Percentiles rank a stretch among this genome's conserved stretches.
Conservation (phyloP, 2,329 filamentous ascomycete species). For the Metarhizium robertsii region DNA sequence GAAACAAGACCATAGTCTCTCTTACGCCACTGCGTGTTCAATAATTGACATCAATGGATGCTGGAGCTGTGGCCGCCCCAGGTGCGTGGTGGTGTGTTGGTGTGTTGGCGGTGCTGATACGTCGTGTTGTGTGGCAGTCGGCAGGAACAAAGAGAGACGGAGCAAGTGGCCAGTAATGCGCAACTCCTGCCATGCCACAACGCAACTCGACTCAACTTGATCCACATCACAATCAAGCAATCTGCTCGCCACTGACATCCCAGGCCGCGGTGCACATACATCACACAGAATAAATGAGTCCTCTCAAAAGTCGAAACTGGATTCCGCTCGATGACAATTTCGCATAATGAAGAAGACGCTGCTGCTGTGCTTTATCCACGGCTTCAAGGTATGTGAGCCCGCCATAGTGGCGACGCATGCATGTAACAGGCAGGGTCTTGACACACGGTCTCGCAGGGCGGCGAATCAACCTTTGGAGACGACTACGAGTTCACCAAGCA, state of each 20-base stretch:
- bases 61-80: too few relatives aligned
- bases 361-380: slow-evolving; percentile 76
- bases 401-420: not conserved
- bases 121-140: too few relatives aligned
- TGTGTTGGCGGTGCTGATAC: too few relatives aligned
- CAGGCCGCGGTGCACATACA: not conserved
- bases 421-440: not conserved
- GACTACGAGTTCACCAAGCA: slow-evolving; percentile 61
- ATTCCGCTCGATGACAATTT: not conserved
- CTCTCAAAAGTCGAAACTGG: not conserved
- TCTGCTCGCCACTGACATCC: not conserved
- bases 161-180: too few relatives aligned
- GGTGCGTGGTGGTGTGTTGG: too few relatives aligned
- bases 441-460: slow-evolving; percentile 43
- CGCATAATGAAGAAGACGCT: slow-evolving; percentile 58
- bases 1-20: too few relatives aligned
- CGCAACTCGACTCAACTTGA: not conserved
- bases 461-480: slow-evolving; percentile 66
- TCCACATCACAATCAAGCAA: not conserved
- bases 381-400: slow-evolving; percentile 57
- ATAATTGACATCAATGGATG: too few relatives aligned
- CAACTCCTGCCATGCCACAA: too few relatives aligned
- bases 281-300: not conserved
- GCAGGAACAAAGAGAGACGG: too few relatives aligned
- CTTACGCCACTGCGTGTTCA: too few relatives aligned